Evolutionary conservation across 257 asterid genomes (phyloP).

Genomic region (Leonotis leonurus): DNA sequence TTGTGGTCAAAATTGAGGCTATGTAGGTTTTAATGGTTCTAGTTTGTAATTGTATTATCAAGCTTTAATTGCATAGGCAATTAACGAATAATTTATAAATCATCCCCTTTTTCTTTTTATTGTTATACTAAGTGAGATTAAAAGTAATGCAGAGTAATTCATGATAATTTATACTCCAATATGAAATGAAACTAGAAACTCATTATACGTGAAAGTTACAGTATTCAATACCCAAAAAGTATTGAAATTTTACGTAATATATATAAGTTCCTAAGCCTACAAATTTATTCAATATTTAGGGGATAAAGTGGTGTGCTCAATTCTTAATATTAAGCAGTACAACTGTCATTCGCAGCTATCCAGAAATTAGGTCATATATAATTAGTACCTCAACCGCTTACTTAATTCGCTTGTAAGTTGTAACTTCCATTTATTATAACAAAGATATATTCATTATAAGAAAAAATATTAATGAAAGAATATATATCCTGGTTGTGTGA

Average conservation of each 20-base stretch:
- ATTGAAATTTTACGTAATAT: too few species aligned
- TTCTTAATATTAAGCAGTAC: neutral
- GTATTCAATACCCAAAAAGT: too few species aligned
- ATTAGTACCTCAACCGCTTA: neutral
- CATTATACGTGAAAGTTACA: too few species aligned
- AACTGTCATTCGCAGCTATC: neutral
- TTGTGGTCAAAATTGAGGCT: constrained; percentile 14
- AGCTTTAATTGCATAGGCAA: neutral
- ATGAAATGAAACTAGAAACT: too few species aligned
- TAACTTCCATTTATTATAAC: too few species aligned
- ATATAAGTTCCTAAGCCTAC: neutral
- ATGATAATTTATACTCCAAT: too few species aligned
- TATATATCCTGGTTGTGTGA: too few species aligned
- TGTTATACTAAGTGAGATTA: too few species aligned
- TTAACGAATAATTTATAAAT: too few species aligned
- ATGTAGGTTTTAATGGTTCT: constrained; percentile 1
- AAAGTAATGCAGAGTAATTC: too few species aligned
- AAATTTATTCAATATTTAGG: neutral
- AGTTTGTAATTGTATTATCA: neutral
- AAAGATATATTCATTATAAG: neutral
- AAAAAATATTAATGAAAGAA: too few species aligned
- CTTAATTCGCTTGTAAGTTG: neutral
- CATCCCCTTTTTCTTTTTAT: too few species aligned
- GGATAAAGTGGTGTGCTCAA: neutral
- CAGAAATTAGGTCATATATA: neutral